A percentile compares a stretch with the other conserved stretches of the same genome.
These are phyloP conservation scores for Fusarium longipes DNA, from an alignment of 2,329 filamentous ascomycete species.

Conservation along the genomic window DNA sequence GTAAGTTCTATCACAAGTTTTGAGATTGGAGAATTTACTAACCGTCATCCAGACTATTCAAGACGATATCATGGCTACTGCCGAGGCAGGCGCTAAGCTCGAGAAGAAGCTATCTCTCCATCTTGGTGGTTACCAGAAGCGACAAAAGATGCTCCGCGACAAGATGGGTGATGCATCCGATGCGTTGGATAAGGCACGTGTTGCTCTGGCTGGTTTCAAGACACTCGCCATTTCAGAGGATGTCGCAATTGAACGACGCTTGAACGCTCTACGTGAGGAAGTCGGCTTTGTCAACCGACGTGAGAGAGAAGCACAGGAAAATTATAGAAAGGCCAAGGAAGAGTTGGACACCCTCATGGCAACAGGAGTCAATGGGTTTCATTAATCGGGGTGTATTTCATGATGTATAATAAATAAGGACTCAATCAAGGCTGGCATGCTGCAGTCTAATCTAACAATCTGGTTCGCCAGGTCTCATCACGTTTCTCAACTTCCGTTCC, in stretches of 20 bases:
- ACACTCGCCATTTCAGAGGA: conserved; percentile 84
- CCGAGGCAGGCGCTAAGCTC: conserved; percentile 84
- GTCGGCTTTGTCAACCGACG: conserved; percentile 82
- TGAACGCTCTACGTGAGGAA: conserved; percentile 83
- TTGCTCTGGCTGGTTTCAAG: conserved; percentile 78
- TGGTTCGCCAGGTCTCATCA: conserved; percentile 23
- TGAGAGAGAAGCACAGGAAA: conserved; percentile 90
- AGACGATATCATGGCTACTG: conserved; percentile 76
- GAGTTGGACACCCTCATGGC: conserved; percentile 74
- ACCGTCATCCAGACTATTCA: conserved; percentile 69
- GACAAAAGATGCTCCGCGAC: conserved; percentile 80
- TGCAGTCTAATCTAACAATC: conserved; percentile 36
- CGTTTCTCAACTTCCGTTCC: conserved; percentile 4
- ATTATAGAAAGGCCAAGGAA: conserved; percentile 79
- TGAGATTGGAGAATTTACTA: conserved; percentile 14
- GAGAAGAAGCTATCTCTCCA: conserved; percentile 93
- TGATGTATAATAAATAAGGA: conserved; percentile 43
- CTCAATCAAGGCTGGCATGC: conserved; percentile 30
- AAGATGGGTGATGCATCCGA: conserved; percentile 83
- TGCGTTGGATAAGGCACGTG: conserved; percentile 77
- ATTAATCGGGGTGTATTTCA: conserved; percentile 45
- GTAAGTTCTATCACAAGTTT: conserved; percentile 58
- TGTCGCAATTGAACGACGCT: conserved; percentile 75
- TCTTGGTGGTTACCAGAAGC: conserved; percentile 89
- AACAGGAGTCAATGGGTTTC: conserved; percentile 52